phyloP scores from a whole-genome alignment of 805 yeast species.

The Spathaspora gorwiae region DNA sequence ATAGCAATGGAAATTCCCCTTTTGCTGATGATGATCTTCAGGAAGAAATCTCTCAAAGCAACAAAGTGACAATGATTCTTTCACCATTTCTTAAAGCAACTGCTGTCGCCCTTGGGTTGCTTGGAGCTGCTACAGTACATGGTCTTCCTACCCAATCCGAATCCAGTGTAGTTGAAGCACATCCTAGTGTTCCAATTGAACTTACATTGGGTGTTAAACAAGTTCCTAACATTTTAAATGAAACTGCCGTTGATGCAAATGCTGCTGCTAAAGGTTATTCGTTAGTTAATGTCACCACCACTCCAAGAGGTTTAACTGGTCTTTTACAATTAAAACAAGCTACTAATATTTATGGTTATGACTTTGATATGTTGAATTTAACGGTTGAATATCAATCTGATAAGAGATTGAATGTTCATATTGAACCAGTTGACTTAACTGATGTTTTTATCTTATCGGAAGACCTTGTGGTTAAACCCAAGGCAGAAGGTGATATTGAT shows the following conservation, averaged over 20 bases:
- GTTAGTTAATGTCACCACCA: constrained; percentile 9
- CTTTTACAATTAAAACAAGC: constrained; percentile 12
- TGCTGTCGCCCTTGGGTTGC: background rate
- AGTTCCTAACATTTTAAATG: constrained; percentile 16
- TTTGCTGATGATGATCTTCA: too few species aligned
- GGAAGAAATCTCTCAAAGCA: too few species aligned
- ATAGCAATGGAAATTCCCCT: too few species aligned
- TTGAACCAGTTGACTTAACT: constrained; percentile 16
- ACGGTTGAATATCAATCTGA: constrained; percentile 16
- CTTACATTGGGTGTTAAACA: constrained; percentile 12
- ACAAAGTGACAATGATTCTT: background rate
- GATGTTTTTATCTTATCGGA: constrained; percentile 19
- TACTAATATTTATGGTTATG: constrained; percentile 21
- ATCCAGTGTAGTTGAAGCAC: background rate
- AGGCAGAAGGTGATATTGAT: constrained; percentile 2
- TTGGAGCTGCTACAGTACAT: background rate
- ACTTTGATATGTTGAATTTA: constrained; percentile 16
- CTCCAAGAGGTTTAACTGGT: constrained; percentile 12
- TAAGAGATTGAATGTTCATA: constrained; percentile 15
- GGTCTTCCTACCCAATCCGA: background rate
- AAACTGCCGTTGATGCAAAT: constrained; percentile 18
- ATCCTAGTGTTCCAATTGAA: constrained; percentile 4
- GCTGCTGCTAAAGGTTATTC: constrained; percentile 16
- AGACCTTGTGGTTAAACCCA: constrained; percentile 12
- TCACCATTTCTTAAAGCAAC: background rate